phyloP scores from a whole-genome alignment of 805 yeast species.

The Hagleromyces aurorensis region DNA sequence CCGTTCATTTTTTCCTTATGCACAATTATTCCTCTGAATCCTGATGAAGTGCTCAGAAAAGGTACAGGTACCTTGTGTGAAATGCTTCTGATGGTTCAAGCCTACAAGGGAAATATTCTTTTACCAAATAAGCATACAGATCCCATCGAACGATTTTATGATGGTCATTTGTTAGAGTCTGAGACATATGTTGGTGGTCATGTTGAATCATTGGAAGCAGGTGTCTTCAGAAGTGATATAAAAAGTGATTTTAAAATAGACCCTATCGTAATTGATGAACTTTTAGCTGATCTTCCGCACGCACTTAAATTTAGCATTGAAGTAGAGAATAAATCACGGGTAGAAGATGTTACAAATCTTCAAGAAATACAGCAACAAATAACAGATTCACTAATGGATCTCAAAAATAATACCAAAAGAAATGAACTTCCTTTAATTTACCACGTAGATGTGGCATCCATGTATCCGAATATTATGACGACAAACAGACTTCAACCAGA shows the following conservation, averaged over 20 bases:
- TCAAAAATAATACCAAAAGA: conserved; percentile 57
- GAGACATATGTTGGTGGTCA: conserved; percentile 99
- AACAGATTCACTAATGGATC: conserved; percentile 42
- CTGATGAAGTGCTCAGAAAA: conserved; percentile 91
- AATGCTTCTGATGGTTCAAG: conserved; percentile 95
- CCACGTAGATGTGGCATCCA: conserved; percentile 98
- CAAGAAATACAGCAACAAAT: conserved; percentile 65
- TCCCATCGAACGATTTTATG: conserved; percentile 88
- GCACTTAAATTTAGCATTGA: conserved; percentile 78
- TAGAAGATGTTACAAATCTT: conserved; percentile 75
- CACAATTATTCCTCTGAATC: conserved; percentile 90
- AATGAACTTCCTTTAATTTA: conserved; percentile 80
- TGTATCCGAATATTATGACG: conserved; percentile 99
- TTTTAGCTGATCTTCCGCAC: conserved; percentile 60
- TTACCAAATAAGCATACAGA: conserved; percentile 92
- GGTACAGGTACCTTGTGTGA: conserved; percentile 99
- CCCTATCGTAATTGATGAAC: conserved; percentile 73
- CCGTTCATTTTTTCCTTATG: conserved; percentile 95
- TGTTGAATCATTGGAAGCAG: conserved; percentile 95
- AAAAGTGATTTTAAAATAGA: conserved; percentile 69
- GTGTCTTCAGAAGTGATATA: conserved; percentile 90
- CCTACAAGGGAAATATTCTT: conserved; percentile 66
- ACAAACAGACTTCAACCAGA: conserved; percentile 96
- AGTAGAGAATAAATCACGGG: conserved; percentile 64
- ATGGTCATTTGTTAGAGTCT: conserved; percentile 87